Evolutionary conservation across 345 rosid species (phyloP).

Genomic region (Orychophragmus violaceus): DNA sequence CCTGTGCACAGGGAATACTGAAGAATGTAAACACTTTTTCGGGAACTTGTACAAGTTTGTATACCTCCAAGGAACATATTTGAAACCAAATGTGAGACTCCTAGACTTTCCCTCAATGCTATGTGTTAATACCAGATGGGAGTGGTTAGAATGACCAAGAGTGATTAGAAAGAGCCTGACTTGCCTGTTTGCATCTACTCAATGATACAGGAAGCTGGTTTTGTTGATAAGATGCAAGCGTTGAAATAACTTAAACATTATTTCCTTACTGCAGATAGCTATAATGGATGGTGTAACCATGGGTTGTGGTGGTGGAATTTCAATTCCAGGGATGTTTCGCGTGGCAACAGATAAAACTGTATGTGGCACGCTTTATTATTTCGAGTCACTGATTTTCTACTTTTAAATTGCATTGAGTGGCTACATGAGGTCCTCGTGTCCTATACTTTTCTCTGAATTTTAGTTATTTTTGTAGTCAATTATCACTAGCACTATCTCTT

Average conservation of each 20-base stretch:
- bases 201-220: background rate
- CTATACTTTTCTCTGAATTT: background rate
- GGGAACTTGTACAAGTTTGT: slow-evolving; percentile 64
- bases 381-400: background rate
- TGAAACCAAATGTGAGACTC: slow-evolving; percentile 77
- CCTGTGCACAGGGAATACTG: slow-evolving; percentile 52
- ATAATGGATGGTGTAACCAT: slow-evolving; percentile 65
- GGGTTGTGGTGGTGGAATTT: slow-evolving; percentile 80
- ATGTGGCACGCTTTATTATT: slow-evolving; percentile 31
- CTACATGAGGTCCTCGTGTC: background rate
- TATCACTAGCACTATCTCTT: background rate
- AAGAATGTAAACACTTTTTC: slow-evolving; percentile 63
- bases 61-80: slow-evolving; percentile 82
- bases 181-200: background rate
- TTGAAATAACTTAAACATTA: background rate
- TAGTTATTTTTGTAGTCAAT: background rate
- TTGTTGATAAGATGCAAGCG: background rate
- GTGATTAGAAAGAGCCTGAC: background rate
- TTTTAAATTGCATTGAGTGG: background rate
- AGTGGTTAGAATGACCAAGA: background rate
- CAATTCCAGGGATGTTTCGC: slow-evolving; percentile 73
- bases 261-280: slow-evolving; percentile 51
- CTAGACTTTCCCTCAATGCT: slow-evolving; percentile 7
- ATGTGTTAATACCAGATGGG: slow-evolving; percentile 1
- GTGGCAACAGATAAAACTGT: slow-evolving; percentile 76